phyloP scores from a whole-genome alignment of 163 green algal genomes.

The Trebouxiophyceae sp. region DNA sequence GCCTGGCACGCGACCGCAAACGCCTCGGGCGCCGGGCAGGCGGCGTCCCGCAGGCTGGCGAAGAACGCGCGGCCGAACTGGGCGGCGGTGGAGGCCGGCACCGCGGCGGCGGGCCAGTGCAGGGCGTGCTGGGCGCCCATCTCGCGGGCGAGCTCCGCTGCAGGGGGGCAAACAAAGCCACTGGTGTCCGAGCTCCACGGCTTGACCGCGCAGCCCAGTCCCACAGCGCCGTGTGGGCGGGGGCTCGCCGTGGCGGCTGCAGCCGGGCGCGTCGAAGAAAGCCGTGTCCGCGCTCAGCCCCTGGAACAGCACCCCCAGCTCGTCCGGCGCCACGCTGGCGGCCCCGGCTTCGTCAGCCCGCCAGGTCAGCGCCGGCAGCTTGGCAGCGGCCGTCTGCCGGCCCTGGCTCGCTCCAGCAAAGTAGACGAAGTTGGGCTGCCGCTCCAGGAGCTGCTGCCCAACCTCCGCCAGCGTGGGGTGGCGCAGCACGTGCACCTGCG shows the following conservation, averaged over 20 bases:
- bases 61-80: conserved; percentile 66
- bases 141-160: conserved; percentile 6
- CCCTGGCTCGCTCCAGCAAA: conserved; percentile 1
- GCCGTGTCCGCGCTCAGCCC: not conserved
- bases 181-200: too few species aligned
- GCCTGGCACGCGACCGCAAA: conserved; percentile 54
- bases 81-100: conserved; percentile 28
- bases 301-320: not conserved
- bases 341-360: not conserved
- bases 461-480: conserved; percentile 39
- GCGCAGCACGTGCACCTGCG: conserved; percentile 44
- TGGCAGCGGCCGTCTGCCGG: not conserved
- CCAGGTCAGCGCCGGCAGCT: not conserved
- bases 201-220: not conserved
- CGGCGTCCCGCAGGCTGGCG: conserved; percentile 31
- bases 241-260: not conserved
- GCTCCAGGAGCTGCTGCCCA: conserved; percentile 14
- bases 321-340: not conserved
- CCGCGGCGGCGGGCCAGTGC: conserved; percentile 31
- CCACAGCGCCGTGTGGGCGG: not conserved
- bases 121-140: conserved; percentile 34
- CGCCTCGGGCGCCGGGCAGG: conserved; percentile 39
- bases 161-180: too few species aligned
- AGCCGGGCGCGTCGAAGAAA: not conserved
- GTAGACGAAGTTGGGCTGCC: conserved; percentile 55